phyloP scores from a whole-genome alignment of 2,329 filamentous ascomycete species.

The Elsinoe fawcettii region DNA sequence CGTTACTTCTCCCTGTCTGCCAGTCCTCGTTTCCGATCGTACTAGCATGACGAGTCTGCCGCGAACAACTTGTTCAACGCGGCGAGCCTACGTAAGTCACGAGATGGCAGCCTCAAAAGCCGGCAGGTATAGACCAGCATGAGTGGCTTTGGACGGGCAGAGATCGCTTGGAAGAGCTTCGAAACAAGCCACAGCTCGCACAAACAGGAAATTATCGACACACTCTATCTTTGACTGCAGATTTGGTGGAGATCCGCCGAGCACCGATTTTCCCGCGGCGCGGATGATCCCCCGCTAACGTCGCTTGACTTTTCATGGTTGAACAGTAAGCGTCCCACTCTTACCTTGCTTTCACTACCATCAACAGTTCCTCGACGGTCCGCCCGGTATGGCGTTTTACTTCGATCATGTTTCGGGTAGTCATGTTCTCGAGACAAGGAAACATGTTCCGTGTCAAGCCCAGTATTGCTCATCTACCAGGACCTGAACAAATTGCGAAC shows the following conservation, averaged over 20 bases:
- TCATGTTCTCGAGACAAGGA: background rate
- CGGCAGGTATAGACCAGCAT: background rate
- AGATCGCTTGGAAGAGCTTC: background rate
- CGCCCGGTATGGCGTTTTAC: conserved; percentile 4
- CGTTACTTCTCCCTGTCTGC: background rate
- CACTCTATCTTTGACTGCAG: conserved; percentile 5
- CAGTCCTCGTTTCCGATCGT: background rate
- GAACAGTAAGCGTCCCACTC: conserved; percentile 10
- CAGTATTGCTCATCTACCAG: background rate
- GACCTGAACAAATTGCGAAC: background rate
- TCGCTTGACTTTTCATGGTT: conserved; percentile 2
- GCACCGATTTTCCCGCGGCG: background rate
- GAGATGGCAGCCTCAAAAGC: background rate
- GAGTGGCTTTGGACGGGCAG: background rate
- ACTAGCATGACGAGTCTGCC: background rate
- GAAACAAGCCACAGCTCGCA: conserved; percentile 1
- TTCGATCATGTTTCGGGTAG: background rate
- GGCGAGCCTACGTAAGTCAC: background rate
- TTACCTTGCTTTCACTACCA: background rate
- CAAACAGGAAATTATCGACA: conserved; percentile 3
- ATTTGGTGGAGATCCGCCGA: conserved; percentile 9
- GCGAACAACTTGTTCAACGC: background rate
- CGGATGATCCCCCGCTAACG: conserved; percentile 5
- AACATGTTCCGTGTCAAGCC: conserved; percentile 1
- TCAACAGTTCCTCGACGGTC: background rate